Evolutionary conservation across 1,284 basidiomycete species (phyloP), one percentile per base, ranked within the genome.

Genomic region (Ceratobasidium sp.): DNA sequence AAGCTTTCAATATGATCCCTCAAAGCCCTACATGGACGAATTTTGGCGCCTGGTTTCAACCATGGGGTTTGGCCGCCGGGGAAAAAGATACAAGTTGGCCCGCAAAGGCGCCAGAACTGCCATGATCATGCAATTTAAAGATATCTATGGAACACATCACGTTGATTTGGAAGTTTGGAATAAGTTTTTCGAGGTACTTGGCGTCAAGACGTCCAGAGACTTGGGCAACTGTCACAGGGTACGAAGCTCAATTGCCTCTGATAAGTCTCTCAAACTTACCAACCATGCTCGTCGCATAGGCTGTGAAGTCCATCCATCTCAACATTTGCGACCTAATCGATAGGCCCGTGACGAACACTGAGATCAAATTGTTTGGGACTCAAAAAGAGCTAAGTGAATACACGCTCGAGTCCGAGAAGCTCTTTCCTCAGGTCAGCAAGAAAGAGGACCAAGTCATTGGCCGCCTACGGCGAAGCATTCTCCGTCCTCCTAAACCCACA

Each of bases 71-170:
- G 49, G 22, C 4, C 49, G 5, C 20, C 5, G 27, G 49, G n/a
- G 20, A 27, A 7, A 25, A 15, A 50, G 49, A 25, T 50, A 3
- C 49, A 50, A 27, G 22, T 5, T 15, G 8, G 73, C 73, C 0
- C 73, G 72, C 1, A 38, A 50, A 1, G 47, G 38, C 0, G 74
- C 76, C 67, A 69, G 74, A 5, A 72, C 73, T 25, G 79, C 77
- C 2, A 55, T 81, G 38, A 75, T 76, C 0, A 64, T 69, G 45
- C 73, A 79, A 43, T 81, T 81, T 72, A 77, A 79, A 29, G 70
- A 65, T 15, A 67, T 71, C 45, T 81, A 75, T 40, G 79, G 80
- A 0, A 72, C 72, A 3, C 73, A 80, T 35, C 75, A 69, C 1
- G 68, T 77, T 3, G 72, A 76, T 54, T 35, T 80, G 15, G 67